Evolutionary conservation across 106 monocot genomes (phyloP).

Genomic region (Phalaenopsis equestris): DNA sequence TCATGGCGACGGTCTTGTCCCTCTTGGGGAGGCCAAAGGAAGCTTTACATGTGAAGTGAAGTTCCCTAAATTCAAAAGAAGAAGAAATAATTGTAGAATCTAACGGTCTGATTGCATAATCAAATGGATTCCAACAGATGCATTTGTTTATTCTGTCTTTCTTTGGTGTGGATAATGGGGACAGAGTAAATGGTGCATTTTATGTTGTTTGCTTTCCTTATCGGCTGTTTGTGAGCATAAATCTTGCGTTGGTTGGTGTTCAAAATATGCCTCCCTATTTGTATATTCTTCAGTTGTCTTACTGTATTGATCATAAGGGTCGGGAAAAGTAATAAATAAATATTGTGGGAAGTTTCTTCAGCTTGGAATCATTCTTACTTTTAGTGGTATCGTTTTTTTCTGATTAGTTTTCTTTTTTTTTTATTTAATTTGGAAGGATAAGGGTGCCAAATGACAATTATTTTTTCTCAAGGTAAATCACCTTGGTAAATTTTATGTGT

Average conservation of each 20-base stretch:
- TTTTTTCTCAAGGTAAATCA: too few relatives aligned
- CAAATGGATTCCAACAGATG: not conserved
- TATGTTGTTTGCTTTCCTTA: not conserved
- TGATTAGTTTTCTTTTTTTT: too few relatives aligned
- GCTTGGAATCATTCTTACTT: not conserved
- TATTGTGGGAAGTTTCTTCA: not conserved
- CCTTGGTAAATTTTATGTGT: too few relatives aligned
- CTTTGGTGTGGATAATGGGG: not conserved
- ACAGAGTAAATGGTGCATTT: not conserved
- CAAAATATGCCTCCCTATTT: not conserved
- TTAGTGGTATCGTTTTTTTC: too few relatives aligned
- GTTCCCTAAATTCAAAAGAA: not conserved
- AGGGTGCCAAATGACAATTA: too few relatives aligned
- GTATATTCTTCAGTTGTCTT: not conserved
- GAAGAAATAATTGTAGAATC: not conserved
- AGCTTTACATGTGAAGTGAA: conserved; percentile 41
- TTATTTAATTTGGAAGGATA: too few relatives aligned
- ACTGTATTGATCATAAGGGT: not conserved
- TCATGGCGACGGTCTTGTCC: conserved; percentile 46
- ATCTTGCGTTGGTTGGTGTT: not conserved
- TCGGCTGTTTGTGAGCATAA: not conserved
- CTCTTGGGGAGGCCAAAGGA: conserved; percentile 51
- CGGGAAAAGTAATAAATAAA: not conserved
- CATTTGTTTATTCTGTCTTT: not conserved
- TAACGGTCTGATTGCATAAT: not conserved